Percentiles rank a stretch among this genome's conserved stretches.
These are phyloP conservation scores for Coelastrella sp. DNA, from an alignment of 139 green algal genomes.

Conservation along the genomic window DNA sequence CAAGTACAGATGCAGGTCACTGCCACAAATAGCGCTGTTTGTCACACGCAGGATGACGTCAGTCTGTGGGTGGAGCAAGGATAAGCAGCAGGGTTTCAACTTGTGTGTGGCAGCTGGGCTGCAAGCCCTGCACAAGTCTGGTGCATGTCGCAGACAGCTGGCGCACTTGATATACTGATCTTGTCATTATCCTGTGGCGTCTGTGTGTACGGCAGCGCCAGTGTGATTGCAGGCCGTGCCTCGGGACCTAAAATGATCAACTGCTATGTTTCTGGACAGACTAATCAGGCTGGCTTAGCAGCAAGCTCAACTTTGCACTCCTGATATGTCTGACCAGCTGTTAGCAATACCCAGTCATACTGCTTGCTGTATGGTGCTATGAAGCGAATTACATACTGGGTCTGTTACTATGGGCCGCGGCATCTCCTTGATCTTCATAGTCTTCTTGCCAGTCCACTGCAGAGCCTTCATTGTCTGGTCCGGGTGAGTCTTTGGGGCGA, in stretches of 20 bases:
- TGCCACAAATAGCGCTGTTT: slow-evolving; percentile 79
- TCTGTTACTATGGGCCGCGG: slow-evolving; percentile 60
- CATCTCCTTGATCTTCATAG: slow-evolving; percentile 50
- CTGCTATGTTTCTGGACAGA: too few relatives aligned
- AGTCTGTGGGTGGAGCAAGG: not conserved
- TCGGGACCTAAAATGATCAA: too few relatives aligned
- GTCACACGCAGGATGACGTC: slow-evolving; percentile 80
- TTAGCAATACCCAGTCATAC: too few relatives aligned
- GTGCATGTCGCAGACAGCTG: not conserved
- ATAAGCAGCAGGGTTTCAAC: too few relatives aligned
- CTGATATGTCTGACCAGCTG: too few relatives aligned
- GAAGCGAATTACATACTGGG: slow-evolving; percentile 34
- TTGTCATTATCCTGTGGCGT: too few relatives aligned
- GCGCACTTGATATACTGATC: too few relatives aligned
- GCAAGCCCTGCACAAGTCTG: not conserved
- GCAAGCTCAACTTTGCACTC: too few relatives aligned
- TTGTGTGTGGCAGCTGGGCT: too few relatives aligned
- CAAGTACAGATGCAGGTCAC: slow-evolving; percentile 82
- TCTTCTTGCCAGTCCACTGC: slow-evolving; percentile 52
- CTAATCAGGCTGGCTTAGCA: too few relatives aligned
- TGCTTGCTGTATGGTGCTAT: not conserved
- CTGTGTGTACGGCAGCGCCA: too few relatives aligned
- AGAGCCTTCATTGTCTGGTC: slow-evolving; percentile 48
- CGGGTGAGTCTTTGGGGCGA: slow-evolving; percentile 22
- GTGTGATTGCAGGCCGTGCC: too few relatives aligned